Base-by-base conservation (phyloP, 2,329 filamentous ascomycete species). In the Apiospora marii region DNA sequence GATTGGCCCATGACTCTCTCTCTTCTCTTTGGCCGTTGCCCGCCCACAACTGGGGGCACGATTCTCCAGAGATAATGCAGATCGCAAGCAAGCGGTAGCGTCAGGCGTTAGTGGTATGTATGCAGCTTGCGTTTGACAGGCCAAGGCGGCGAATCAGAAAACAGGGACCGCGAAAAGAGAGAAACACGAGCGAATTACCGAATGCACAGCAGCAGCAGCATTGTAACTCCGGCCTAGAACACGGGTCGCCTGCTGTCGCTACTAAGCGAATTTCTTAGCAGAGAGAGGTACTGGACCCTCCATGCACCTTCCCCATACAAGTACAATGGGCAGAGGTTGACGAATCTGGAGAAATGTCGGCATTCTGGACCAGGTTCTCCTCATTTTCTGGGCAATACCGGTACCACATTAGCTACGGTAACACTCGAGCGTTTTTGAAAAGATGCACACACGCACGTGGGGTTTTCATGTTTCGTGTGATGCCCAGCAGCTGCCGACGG, bases 271-370 rank as follows among this genome's bases (percentile, higher is more conserved):
- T 61, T 37, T n/a, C 30, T 24, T n/a, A 30, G 53, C 10, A 64
- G 34, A 19, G 53, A 14, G 51, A 30, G 27, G 27, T 30, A 30
- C 27, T 30, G 27, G 53, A 64, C 58, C 58, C 58, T 64, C 41
- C 58, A 13, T 64, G 58, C 58, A 37, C 19, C 41, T 22, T 14
- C 34, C 53, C 53, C 53, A 61, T 61, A 61, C 6, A 37, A 61
- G 37, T 61, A 61, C 6, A 37, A 61, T 61, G 53, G 53, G 34
- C 8, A 34, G 37, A 41, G 37, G 19, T 61, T n/a, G 53, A 61
- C 53, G 53, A 37, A 61, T 61, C 53, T 61, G 58, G 58, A 64
- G 58, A 64, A 41, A 41, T 64, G 58, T 64, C 58, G 58, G 58
- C 58, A 64, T 64, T 64, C 16, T 37, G 12, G 22, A 41, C 58